These are phyloP conservation scores for Grigorovia jiainica DNA, from an alignment of 805 yeast genomes.

Conservation along the genomic window DNA sequence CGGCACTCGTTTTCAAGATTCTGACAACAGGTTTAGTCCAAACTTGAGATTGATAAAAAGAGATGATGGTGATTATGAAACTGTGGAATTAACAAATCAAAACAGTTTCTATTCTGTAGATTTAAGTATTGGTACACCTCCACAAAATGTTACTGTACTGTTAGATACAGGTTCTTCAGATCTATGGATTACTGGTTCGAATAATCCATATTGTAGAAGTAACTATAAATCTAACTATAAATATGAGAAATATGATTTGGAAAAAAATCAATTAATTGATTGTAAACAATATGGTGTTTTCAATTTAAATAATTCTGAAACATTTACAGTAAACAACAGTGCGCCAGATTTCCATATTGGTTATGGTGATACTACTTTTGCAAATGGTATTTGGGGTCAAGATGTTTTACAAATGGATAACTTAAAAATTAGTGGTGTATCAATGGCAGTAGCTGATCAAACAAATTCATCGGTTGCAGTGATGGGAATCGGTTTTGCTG, in stretches of 20 bases:
- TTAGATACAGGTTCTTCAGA: conserved; percentile 70
- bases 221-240: no score
- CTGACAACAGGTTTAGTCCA: conserved; percentile 2
- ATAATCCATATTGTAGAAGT: conserved; percentile 27
- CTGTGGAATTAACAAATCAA: conserved; percentile 27
- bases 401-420: conserved; percentile 43
- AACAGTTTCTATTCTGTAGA: conserved; percentile 35
- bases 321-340: conserved; percentile 28
- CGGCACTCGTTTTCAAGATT: no score
- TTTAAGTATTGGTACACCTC: conserved; percentile 35
- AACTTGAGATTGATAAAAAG: conserved; percentile 7
- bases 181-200: conserved; percentile 37
- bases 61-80: conserved; percentile 7
- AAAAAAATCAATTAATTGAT: no score
- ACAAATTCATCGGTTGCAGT: conserved; percentile 35
- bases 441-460: conserved; percentile 26
- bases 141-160: conserved; percentile 33
- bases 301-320: conserved; percentile 23
- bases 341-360: conserved; percentile 31
- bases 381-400: conserved; percentile 46
- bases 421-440: conserved; percentile 23
- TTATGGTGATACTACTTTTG: conserved; percentile 44
- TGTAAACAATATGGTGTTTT: conserved; percentile 36
- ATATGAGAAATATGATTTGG: no score
- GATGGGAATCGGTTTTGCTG: conserved; percentile 44